phyloP scores from a whole-genome alignment of 129 eudicot genomes.

The Daucus carota region DH1_v3.0 NC_030389.2:34700501-34701000 shows the following conservation, averaged over 20 bases:
- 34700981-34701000: not conserved
- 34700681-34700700: not conserved
- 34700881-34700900: constrained; percentile 44
- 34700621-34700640: too few relatives aligned
- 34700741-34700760: not conserved
- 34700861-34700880: constrained; percentile 43
- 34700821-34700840: constrained; percentile 97
- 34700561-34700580: too few relatives aligned
- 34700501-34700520: too few relatives aligned
- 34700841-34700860: constrained; percentile 50
- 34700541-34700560: too few relatives aligned
- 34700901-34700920: constrained; percentile 7
- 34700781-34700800: not conserved
- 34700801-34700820: constrained; percentile 40
- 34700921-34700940: not conserved
- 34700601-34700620: too few relatives aligned
- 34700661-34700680: not conserved
- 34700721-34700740: not conserved
- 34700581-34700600: too few relatives aligned
- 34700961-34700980: not conserved
- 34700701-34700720: not conserved
- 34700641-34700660: too few relatives aligned
- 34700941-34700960: not conserved
- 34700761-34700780: not conserved
- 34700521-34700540: too few relatives aligned